Base-by-base conservation (phyloP, 2,329 filamentous ascomycete species). In the Cryphonectria japonica region DNA sequence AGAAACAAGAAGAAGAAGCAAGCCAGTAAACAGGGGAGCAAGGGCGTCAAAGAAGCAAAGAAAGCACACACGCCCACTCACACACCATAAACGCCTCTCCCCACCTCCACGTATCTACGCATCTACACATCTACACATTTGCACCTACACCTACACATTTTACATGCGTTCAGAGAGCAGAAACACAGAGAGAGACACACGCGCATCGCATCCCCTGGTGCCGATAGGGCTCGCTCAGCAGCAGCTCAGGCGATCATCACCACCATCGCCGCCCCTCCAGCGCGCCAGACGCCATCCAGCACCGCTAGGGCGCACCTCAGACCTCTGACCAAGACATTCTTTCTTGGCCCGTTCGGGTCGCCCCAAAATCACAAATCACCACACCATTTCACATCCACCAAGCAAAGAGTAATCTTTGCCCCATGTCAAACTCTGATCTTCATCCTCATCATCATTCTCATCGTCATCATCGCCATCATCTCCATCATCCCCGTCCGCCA, bases 1-100 rank as follows among this genome's bases (percentile, higher is more conserved):
- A 34, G 34, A 34, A 64, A 16, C 1, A 22, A 50, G 43, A 1
- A 50, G 16, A 85, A 86, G 83, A 50, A 63, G 9, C 6, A 7
- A 64, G 19, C 16, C 22, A 50, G 43, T 1, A 50, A 19, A 11
- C 37, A 43, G 13, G 41, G 41, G 41, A 43, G 50, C 50, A 29
- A n/a, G 22, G 9, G 11, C 14, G 54, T 16, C 16, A 14, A 6
- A 50, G 34, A 46, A 66, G 32, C 52, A 29, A 50, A 50, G 22
- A 19, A 50, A 50, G 22, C 22, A n/a, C 46, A 50, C 16, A 50
- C 22, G 19, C 19, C 5, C 26, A 34, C 37, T 52, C 5, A 59
- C 26, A 19, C 54, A 59, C 26, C 41, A 14, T 43, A 50, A 19
- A 50, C 46, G n/a, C 37, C 37, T 39, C 46, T n/a, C 7, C 46